These are phyloP conservation scores for Aureobasidium sp. DNA, from an alignment of 2,329 filamentous ascomycete species.

Conservation along the genomic window DNA sequence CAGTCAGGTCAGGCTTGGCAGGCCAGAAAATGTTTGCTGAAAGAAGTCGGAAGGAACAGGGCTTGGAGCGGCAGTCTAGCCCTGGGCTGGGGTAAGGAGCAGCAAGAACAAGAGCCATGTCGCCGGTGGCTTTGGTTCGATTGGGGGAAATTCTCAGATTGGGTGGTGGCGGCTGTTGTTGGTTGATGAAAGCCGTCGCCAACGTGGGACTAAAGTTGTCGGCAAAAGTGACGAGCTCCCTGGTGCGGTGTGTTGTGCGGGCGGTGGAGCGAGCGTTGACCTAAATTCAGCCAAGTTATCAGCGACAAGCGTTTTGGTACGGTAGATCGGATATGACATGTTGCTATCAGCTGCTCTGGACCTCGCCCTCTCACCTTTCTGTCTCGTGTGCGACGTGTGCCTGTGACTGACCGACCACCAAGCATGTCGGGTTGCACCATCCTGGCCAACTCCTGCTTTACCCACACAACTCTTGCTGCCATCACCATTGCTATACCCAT, in stretches of 20 bases:
- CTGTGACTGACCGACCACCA: background rate
- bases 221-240: background rate
- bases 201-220: background rate
- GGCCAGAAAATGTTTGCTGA: background rate
- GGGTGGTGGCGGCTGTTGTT: background rate
- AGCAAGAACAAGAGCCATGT: background rate
- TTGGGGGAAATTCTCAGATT: background rate
- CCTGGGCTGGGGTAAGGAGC: background rate
- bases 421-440: constrained; percentile 2
- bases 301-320: background rate
- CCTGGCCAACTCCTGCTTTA: background rate
- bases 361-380: background rate
- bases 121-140: background rate
- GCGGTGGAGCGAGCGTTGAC: background rate
- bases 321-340: constrained; percentile 6
- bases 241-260: background rate
- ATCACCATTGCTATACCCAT: background rate
- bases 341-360: constrained; percentile 8
- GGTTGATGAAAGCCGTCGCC: background rate
- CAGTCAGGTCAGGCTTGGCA: background rate
- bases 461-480: background rate
- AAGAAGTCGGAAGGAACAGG: background rate
- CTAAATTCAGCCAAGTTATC: background rate
- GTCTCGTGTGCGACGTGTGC: constrained; percentile 1
- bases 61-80: background rate